Evolutionary conservation across 192 early-diverging fungal genomes (phyloP), one percentile per base, ranked within the genome.

Genomic region (Coemansia sp.): DNA sequence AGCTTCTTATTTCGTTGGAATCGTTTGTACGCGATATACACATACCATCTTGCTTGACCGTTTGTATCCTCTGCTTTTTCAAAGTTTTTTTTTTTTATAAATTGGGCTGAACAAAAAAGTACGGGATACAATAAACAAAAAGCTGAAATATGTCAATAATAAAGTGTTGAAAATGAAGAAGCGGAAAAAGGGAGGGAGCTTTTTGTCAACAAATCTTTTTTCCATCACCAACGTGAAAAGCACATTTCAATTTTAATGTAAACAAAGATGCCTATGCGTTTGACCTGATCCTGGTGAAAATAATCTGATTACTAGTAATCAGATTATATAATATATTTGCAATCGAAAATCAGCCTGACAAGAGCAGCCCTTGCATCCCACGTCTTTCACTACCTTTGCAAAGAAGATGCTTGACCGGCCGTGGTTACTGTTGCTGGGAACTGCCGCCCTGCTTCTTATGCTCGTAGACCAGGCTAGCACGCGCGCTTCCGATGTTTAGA

Each of bases 401-500:
- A 40, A 40, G 16, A 15, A 40, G 39, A 2, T 40, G n/a, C n/a
- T n/a, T n/a, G n/a, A n/a, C n/a, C 16, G 39, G 39, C 0, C 39
- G 4, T 40, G 10, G 39, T 46, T 1, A 46, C n/a, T 46, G 43
- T 20, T 15, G 13, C 43, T 26, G 55, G 5, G 49, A 40, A 35
- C 30, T 60, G 23, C 52, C 26, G 9, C 91, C 91, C 77, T 90
- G 93, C 75, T 96, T 96, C 82, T 98, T 98, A 71, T 90, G 76
- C 70, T 95, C 93, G 60, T 96, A 96, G 51, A 95, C 94, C 46
- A 91, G 72, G 83, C 95, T 93, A 42, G 93, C 92, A 68, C 95
- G 95, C 33, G 91, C 90, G 33, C 88, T 89, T 43, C 96, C 96
- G 25, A 98, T 69, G 75, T 98, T 98, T n/a, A 98, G 87, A 82